phyloP scores from a whole-genome alignment of 1,284 basidiomycete species.

The Flammula alnicola region DNA sequence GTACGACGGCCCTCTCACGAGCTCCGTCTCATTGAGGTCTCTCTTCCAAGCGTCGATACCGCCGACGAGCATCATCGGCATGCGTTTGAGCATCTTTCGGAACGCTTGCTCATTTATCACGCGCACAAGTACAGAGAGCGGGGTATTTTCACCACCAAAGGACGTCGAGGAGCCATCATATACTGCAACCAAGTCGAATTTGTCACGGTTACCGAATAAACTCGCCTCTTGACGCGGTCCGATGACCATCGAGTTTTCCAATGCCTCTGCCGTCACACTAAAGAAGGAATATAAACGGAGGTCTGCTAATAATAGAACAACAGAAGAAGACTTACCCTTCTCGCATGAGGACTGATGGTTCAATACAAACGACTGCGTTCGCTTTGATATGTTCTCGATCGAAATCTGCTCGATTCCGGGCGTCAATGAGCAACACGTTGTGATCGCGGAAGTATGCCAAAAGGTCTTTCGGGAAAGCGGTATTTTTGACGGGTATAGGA shows the following conservation, averaged over 20 bases:
- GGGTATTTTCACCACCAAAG: slow-evolving; percentile 53
- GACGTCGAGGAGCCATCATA: slow-evolving; percentile 78
- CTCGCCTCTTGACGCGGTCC: slow-evolving; percentile 73
- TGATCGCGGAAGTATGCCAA: slow-evolving; percentile 64
- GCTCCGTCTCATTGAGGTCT: slow-evolving; percentile 60
- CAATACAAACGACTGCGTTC: slow-evolving; percentile 82
- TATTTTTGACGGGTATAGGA: slow-evolving; percentile 50
- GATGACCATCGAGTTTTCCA: slow-evolving; percentile 81
- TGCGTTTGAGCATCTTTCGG: slow-evolving; percentile 72
- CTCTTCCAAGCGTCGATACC: slow-evolving; percentile 86
- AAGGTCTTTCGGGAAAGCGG: slow-evolving; percentile 66
- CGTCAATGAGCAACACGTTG: slow-evolving; percentile 82
- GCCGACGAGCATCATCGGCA: slow-evolving; percentile 86
- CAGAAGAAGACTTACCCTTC: slow-evolving; percentile 63
- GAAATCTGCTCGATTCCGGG: slow-evolving; percentile 80
- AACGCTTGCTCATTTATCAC: slow-evolving; percentile 80
- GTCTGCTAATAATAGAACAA: not conserved
- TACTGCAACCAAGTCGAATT: slow-evolving; percentile 90
- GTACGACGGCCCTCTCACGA: slow-evolving; percentile 36
- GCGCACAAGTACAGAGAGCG: slow-evolving; percentile 64
- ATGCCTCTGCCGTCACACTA: slow-evolving; percentile 68
- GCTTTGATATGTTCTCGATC: slow-evolving; percentile 74
- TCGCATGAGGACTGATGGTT: slow-evolving; percentile 77
- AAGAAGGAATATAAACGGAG: slow-evolving; percentile 12
- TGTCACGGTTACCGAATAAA: slow-evolving; percentile 81